These are phyloP conservation scores for Tillandsia leiboldiana DNA, from an alignment of 176 grass and related monocot genomes.

Conservation along the genomic window DNA sequence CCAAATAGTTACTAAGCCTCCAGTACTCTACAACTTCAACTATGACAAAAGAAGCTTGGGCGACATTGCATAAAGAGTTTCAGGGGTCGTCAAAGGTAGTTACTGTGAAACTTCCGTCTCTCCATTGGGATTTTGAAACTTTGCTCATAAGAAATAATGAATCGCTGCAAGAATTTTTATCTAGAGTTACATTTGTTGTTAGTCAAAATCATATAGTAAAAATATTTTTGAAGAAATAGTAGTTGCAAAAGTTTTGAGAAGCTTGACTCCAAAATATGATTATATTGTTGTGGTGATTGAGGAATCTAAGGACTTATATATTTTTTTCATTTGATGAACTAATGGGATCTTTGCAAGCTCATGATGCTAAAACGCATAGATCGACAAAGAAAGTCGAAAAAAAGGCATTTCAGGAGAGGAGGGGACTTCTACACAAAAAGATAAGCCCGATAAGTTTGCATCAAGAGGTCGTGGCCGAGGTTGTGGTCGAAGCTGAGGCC, in stretches of 20 bases:
- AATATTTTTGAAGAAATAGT: neutral
- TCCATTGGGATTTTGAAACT: neutral
- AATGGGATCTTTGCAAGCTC: neutral
- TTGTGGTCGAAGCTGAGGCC: neutral
- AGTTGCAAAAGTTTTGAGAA: neutral
- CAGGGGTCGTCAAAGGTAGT: neutral
- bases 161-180: neutral
- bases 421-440: neutral
- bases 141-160: neutral
- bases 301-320: neutral
- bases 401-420: neutral
- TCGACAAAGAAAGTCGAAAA: neutral
- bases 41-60: neutral
- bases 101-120: neutral
- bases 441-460: neutral
- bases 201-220: neutral
- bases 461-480: neutral
- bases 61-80: neutral
- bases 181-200: neutral
- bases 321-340: neutral
- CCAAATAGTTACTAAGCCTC: too few species aligned
- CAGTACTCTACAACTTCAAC: neutral
- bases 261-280: neutral
- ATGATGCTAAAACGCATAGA: neutral
- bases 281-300: neutral